These are phyloP conservation scores for Citropsis articulata DNA, from an alignment of 345 rosid genomes.

Conservation along the genomic window DNA sequence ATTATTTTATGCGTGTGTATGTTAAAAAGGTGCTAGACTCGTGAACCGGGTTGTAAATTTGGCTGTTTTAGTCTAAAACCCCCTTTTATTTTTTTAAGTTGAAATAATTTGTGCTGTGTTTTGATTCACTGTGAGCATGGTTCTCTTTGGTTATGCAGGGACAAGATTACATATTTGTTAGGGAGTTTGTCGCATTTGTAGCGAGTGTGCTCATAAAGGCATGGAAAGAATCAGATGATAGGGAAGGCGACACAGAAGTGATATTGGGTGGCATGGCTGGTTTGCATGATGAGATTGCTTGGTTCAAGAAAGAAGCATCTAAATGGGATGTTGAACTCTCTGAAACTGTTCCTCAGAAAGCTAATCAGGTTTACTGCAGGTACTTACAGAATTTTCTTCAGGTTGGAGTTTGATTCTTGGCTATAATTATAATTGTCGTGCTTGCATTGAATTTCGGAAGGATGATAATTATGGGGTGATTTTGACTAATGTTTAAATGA, in stretches of 20 bases:
- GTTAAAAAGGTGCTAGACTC: not conserved
- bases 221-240: conserved; percentile 50
- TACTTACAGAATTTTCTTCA: conserved; percentile 9
- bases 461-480: not conserved
- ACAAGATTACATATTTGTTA: conserved; percentile 82
- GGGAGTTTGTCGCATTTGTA: conserved; percentile 60
- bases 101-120: not conserved
- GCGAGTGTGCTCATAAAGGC: conserved; percentile 77
- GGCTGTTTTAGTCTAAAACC: not conserved
- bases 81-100: too few species aligned
- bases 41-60: not conserved
- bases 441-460: not conserved
- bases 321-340: conserved; percentile 68
- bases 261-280: conserved; percentile 63
- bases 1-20: too few species aligned
- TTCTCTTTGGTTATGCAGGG: conserved; percentile 35
- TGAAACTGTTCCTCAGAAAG: conserved; percentile 38
- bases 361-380: conserved; percentile 68
- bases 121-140: not conserved
- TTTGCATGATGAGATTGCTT: conserved; percentile 62
- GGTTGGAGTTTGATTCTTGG: not conserved
- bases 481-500: not conserved
- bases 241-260: conserved; percentile 57
- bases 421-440: not conserved
- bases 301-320: conserved; percentile 79